These are phyloP conservation scores for Metarhizium anisopliae DNA, from an alignment of 2,329 filamentous ascomycete species.

Conservation along the genomic window DNA sequence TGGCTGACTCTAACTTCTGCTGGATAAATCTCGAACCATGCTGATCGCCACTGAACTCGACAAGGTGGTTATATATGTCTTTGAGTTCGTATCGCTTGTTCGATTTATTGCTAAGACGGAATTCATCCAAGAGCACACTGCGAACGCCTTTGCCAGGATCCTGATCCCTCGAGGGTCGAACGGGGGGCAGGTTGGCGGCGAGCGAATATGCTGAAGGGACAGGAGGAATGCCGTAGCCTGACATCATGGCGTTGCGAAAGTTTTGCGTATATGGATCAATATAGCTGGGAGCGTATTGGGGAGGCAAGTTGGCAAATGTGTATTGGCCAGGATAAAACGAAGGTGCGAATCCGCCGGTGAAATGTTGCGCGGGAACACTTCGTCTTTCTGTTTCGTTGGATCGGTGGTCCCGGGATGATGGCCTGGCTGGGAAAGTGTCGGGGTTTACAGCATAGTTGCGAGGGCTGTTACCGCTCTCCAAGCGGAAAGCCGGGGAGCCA, in stretches of 20 bases:
- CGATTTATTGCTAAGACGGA: conserved; percentile 63
- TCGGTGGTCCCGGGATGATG: conserved; percentile 24
- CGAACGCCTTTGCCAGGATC: conserved; percentile 53
- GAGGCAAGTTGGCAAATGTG: conserved; percentile 17
- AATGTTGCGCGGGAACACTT: conserved; percentile 20
- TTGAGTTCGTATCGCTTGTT: conserved; percentile 72
- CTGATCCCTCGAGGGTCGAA: conserved; percentile 40
- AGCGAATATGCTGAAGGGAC: conserved; percentile 21
- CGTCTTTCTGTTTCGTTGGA: conserved; percentile 30
- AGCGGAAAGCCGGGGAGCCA: conserved; percentile 18
- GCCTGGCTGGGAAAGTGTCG: conserved; percentile 30
- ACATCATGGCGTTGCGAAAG: conserved; percentile 28
- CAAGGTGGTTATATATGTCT: conserved; percentile 80
- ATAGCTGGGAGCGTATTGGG: conserved; percentile 26
- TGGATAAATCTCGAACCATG: conserved; percentile 95
- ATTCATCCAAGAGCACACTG: conserved; percentile 71
- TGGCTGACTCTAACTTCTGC: conserved; percentile 81
- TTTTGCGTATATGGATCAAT: conserved; percentile 27
- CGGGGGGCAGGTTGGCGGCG: conserved; percentile 17
- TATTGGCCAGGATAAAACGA: conserved; percentile 24
- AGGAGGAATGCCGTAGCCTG: conserved; percentile 24
- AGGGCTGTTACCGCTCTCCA: conserved; percentile 19
- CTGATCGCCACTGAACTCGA: conserved; percentile 94
- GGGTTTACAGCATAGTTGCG: conserved; percentile 19
- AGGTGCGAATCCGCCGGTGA: conserved; percentile 16